Evolutionary conservation across 2,329 filamentous ascomycete genomes (phyloP), one percentile per base, ranked within the genome.

Genomic region (Gyromitra esculenta): DNA sequence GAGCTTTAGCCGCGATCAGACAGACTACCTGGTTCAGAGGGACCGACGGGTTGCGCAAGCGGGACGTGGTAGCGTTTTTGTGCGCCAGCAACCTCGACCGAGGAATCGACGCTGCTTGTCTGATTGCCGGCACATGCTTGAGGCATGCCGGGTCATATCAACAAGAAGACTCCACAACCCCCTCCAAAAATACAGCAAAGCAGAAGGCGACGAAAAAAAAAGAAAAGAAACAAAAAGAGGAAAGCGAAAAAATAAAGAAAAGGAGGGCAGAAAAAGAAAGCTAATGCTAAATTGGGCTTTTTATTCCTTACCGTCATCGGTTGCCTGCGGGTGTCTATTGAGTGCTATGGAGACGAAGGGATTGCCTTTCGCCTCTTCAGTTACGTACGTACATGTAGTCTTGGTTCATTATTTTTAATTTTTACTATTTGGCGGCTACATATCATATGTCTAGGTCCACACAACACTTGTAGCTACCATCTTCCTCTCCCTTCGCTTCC

Each of bases 1-100:
- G 78, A 78, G 78, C 73, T 79, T 78, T 79, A 79, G 78, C 78
- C 78, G 78, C 69, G 77, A 78, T 78, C 77, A 78, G 77, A 76
- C 73, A 76, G 60, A 59, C 76, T 79, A 79, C 78, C 78, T 78
- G 78, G 78, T 79, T 79, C 66, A 78, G 74, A 77, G 70, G 75
- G 65, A 75, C 75, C 75, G 77, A 75, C 77, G 75, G 77, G 77
- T 78, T 78, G 74, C 77, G 77, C 77, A 78, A 78, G 77, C 77
- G 74, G 74, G 70, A 78, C 74, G 57, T 78, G 75, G 77, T 74
- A 76, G 77, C 77, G 72, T 78, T 73, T 78, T 76, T 72, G 70
- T 75, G 75, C 75, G 56, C 73, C 72, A 75, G 64, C 65, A 65
- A 66, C 71, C 75, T 77, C 71, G 75, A 75, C 75, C 75, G 75